Base-by-base conservation (phyloP, 1,284 basidiomycete genomes). In the Mixia osmundae region DNA sequence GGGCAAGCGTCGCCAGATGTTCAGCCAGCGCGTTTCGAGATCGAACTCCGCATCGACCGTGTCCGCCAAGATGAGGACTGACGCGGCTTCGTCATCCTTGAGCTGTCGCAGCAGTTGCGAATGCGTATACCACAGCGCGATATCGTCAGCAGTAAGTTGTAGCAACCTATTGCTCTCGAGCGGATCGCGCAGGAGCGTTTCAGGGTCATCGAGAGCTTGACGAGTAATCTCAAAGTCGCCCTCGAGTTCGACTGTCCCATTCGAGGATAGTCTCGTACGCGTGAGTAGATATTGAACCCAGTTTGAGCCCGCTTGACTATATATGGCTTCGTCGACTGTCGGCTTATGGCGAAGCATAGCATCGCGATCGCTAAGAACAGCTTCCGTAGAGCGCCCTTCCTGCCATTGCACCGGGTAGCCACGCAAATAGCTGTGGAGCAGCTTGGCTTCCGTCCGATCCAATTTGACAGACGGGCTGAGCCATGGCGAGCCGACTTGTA, bases 1-100 rank as follows among this genome's bases (percentile, higher is more conserved):
- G 2, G 76, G 74, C 14, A 80, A 48, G 3, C 55, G 50, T 2
- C 47, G 39, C 71, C 72, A 75, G 31, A 77, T 50, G 4, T 47
- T 45, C 24, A 47, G 48, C 35, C 78, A 54, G 26, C 67, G 60
- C 9, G 50, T 37, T 11, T 61, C 54, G 7, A 76, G 62, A 47
- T 78, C 70, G 39, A 58, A 62, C 55, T 80, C 74, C 62, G 76
- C 67, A 50, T 80, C 72, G 11, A 80, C 57, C 43, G 79, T 76
- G 50, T 80, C 77, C 56, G 80, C 76, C 14, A 79, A 57, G 14
- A 80, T 61, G 11, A 79, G 49, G 0, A 58, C 59, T 9, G 63
- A 57, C 1, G 52, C 42, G 51, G 56, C 53, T 0, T 43, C 37
- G 27, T 47, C 50, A 15, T 54, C 53, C 10, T 34, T 39, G 24